Evolutionary conservation across 2,329 filamentous ascomycete genomes (phyloP), one percentile per base, ranked within the genome.

Genomic region (Fusarium longipes): DNA sequence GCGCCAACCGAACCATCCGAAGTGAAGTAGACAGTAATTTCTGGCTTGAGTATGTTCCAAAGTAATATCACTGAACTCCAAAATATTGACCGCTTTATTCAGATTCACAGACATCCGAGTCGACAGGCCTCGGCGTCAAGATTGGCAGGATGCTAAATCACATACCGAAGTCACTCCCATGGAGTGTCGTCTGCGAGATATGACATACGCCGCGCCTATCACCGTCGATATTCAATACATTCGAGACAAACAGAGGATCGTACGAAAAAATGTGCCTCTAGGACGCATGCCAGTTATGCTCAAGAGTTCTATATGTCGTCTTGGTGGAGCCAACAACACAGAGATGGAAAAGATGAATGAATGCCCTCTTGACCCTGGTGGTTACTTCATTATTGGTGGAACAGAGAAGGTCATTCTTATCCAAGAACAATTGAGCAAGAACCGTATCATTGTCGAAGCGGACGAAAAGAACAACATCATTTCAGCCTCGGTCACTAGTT

Each of bases 331-430:
- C 73, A 92, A 89, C 52, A 96, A 97, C 70, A 85, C 89, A 17
- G 87, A 97, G 74, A 97, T 98, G 94, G 93, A 93, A 63, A 82
- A 90, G 47, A 90, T 98, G 84, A 96, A 97, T 74, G 96, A 99
- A 81, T 99, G 96, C 74, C 93, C 96, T 15, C 84, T 99, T 38
- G 96, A 99, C 75, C 96, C 96, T 1, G 96, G 96, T 66, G 96
- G 96, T 51, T 99, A 99, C 78, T 99, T 99, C 75, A 96, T 99
- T 74, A 93, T 98, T 70, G 93, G 95, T 73, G 96, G 96, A 44
- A 97, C 96, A 20, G 96, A 99, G 78, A 99, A 99, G 82, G 96
- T 99, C 71, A 99, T 99, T 75, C 83, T 99, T 40, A 96, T 99
- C 15, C 96, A 99, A 79, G 96, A 99, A 77, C 96, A 99, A 81